Base-by-base conservation (phyloP, 371 early-diverging fungal genomes). In the Circinella umbellata region DNA sequence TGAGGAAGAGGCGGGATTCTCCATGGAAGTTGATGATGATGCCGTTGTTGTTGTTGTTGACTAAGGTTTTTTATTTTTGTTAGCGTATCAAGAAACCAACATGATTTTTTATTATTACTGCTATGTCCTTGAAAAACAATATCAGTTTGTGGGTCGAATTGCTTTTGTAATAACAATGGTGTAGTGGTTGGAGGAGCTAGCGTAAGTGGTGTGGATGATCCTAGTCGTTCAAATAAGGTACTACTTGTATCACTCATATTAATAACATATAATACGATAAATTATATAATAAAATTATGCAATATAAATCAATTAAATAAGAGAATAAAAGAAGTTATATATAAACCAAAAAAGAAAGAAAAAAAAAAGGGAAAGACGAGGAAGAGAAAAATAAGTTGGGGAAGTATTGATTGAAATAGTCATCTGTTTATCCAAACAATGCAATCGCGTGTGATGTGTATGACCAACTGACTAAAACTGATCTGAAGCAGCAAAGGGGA, bases 181-280 rank as follows among this genome's bases (percentile, higher is more conserved):
- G 63, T 61, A 34, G 61, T 17, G 37, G 61, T 61, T 3, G 61
- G 5, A 37, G 39, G 10, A 37, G 42, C 42, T 3, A 42, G 1
- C 11, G 42, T 6, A 42, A 42, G 14, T 11, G 61, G n/a, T 17
- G 61, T 37, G 6, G 42, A 9, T 9, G 42, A 6, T 42, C 42
- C 42, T 42, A 42, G 57, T 13, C 34, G 57, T 4, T 57, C 57
- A n/a, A 34, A 57, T 34, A 57, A n/a, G 14, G 57, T 57, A n/a
- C 57, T 57, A n/a, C 57, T 57, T 18, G 57, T 57, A 57, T 57
- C 57, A 34, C 57, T 57, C 57, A 57, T 57, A 34, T 7, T 34
- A n/a, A 27, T 5, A 5, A 57, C 6, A 18, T 11, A 38, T 61
- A 17, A 4, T 1, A 17, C 35, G 10, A 37, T 34, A 10, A 17